A percentile compares a stretch with the other conserved stretches of the same genome.
These are phyloP conservation scores for Russula sp. DNA, from an alignment of 768 basidiomycete species.

Conservation along the genomic window DNA sequence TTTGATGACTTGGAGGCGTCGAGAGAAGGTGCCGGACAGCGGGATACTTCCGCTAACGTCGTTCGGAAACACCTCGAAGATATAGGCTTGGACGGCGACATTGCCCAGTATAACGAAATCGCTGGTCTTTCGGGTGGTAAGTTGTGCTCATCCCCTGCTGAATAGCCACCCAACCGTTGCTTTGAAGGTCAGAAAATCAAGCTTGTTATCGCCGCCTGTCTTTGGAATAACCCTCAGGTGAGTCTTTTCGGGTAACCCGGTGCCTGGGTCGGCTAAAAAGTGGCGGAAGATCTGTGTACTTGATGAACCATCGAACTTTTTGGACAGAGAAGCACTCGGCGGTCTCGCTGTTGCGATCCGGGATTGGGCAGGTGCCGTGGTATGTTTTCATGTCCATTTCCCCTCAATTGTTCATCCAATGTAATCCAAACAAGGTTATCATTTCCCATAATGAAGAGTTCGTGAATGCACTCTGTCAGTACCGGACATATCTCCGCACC, in stretches of 20 bases:
- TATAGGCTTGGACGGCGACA: conserved; percentile 94
- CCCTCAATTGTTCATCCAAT: conserved; percentile 30
- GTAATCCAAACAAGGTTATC: conserved; percentile 58
- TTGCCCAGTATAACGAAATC: conserved; percentile 98
- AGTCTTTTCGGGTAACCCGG: conserved; percentile 24
- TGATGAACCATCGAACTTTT: conserved; percentile 94
- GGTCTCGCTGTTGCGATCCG: conserved; percentile 93
- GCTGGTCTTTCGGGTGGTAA: conserved; percentile 87
- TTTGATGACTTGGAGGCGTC: conserved; percentile 97
- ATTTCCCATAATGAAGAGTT: conserved; percentile 96
- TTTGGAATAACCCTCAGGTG: conserved; percentile 95
- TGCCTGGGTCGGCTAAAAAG: conserved; percentile 23
- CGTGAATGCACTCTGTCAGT: conserved; percentile 74
- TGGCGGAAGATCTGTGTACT: conserved; percentile 60
- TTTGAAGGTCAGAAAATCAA: conserved; percentile 89
- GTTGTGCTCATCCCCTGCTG: conserved; percentile 23
- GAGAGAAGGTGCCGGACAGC: conserved; percentile 87
- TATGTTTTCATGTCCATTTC: conserved; percentile 39
- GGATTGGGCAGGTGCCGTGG: conserved; percentile 91
- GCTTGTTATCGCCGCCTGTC: conserved; percentile 87
- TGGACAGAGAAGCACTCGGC: conserved; percentile 93
- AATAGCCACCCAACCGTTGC: conserved; percentile 6
- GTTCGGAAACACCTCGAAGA: conserved; percentile 93
- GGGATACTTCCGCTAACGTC: conserved; percentile 76
- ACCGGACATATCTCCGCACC: conserved; percentile 26